These are phyloP conservation scores for Phytophthora hybrid DNA, from an alignment of 352 stramenopile genomes.

Conservation along the genomic window DNA sequence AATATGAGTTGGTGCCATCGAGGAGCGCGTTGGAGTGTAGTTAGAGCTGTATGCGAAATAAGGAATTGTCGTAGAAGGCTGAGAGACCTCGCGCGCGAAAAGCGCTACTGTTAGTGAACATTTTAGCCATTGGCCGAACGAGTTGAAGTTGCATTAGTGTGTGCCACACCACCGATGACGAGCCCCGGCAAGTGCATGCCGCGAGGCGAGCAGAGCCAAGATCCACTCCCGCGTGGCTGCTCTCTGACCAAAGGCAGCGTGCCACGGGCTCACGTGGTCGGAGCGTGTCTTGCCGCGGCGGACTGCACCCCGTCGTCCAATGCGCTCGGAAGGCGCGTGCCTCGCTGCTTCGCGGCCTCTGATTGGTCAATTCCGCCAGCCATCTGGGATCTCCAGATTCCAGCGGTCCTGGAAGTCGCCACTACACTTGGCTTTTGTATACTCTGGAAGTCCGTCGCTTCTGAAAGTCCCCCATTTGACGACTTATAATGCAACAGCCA, in stretches of 20 bases:
- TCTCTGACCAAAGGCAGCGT: conserved; percentile 34
- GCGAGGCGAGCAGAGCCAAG: conserved; percentile 16
- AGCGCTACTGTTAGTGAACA: too few relatives aligned
- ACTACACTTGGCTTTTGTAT: conserved; percentile 1
- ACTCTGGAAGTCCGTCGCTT: too few relatives aligned
- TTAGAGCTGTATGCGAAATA: too few relatives aligned
- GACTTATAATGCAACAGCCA: too few relatives aligned
- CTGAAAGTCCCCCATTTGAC: too few relatives aligned
- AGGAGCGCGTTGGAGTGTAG: too few relatives aligned
- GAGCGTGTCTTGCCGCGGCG: conserved; percentile 17
- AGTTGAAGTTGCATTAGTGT: conserved; percentile 26
- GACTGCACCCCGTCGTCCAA: conserved; percentile 31
- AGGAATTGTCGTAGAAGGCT: too few relatives aligned
- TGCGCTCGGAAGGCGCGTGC: conserved; percentile 24
- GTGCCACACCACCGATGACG: conserved; percentile 22
- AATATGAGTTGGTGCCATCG: too few relatives aligned
- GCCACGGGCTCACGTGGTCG: conserved; percentile 27
- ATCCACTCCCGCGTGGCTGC: conserved; percentile 6
- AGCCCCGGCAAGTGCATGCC: not conserved
- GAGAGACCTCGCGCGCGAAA: too few relatives aligned
- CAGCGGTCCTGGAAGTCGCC: conserved; percentile 21
- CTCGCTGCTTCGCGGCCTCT: not conserved
- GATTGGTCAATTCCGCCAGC: conserved; percentile 14
- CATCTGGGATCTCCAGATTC: conserved; percentile 12
- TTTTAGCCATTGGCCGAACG: not conserved